phyloP scores from a whole-genome alignment of 768 basidiomycete genomes.

The Rubroboletus pulcherrimus region DNA sequence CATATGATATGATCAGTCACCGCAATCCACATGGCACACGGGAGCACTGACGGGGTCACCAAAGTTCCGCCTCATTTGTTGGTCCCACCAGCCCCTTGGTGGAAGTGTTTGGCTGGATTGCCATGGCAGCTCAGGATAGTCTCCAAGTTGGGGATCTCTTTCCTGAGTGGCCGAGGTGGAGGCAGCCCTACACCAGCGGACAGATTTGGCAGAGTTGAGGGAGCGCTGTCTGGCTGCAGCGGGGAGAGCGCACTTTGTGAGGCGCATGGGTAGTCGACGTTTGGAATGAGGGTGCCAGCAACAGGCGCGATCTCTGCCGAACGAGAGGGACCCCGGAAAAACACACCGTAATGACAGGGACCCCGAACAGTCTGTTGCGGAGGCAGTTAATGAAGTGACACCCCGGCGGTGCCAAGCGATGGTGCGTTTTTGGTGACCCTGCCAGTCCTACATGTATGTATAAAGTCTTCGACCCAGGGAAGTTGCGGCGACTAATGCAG shows the following conservation, averaged over 20 bases:
- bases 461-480: conserved; percentile 9
- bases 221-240: conserved; percentile 1
- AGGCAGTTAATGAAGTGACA: conserved; percentile 3
- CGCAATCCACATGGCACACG: neutral
- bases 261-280: conserved; percentile 17
- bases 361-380: conserved; percentile 17
- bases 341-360: neutral
- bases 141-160: conserved; percentile 64
- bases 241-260: conserved; percentile 12
- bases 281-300: conserved; percentile 6
- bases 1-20: conserved; percentile 17
- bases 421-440: conserved; percentile 20
- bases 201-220: neutral
- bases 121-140: conserved; percentile 70
- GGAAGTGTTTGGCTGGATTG: conserved; percentile 62
- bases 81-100: conserved; percentile 72
- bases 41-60: conserved; percentile 62
- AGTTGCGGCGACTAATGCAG: conserved; percentile 18
- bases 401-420: conserved; percentile 16
- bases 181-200: conserved; percentile 8
- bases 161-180: conserved; percentile 28
- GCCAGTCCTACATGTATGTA: conserved; percentile 8
- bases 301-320: neutral
- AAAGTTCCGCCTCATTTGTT: conserved; percentile 73
- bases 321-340: conserved; percentile 20